Conservation (phyloP, 805 yeast species). For the Candida sphagnicola region DNA sequence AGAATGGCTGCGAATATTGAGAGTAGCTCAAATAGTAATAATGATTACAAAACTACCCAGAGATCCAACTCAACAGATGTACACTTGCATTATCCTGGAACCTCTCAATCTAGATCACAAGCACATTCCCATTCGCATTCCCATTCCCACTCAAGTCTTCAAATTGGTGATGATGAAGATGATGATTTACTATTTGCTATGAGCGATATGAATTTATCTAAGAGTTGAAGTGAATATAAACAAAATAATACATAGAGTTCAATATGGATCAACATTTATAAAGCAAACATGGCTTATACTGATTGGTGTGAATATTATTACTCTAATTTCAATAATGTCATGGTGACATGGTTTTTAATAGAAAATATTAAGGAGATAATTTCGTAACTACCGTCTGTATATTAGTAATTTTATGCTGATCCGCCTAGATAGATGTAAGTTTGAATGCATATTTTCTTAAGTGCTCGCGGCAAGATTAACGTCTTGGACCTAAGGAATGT, state of each 20-base stretch:
- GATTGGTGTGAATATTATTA: no score
- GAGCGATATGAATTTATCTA: constrained; percentile 66
- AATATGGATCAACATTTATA: no score
- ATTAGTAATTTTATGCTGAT: no score
- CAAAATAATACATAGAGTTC: no score
- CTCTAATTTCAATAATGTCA: constrained; percentile 1
- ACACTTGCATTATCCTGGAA: constrained; percentile 1
- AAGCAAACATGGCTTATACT: no score
- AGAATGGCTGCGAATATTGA: neutral
- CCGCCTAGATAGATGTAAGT: no score
- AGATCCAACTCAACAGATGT: neutral
- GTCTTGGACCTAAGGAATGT: no score
- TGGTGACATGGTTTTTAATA: constrained; percentile 4
- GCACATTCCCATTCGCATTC: constrained; percentile 2
- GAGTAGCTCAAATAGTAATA: neutral
- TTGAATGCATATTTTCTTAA: no score
- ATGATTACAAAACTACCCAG: constrained; percentile 1
- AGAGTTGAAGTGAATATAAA: constrained; percentile 1
- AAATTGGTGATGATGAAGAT: constrained; percentile 34
- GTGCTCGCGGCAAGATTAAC: no score
- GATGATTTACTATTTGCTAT: constrained; percentile 66
- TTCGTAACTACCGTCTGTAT: no score
- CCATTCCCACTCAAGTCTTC: constrained; percentile 4
- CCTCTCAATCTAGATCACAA: constrained; percentile 1
- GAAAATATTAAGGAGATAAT: neutral